Percentiles rank a stretch among this genome's conserved stretches.
These are phyloP conservation scores for Paraconiothyrium sp. DNA, from an alignment of 2,329 filamentous ascomycete species.

Conservation along the genomic window DNA sequence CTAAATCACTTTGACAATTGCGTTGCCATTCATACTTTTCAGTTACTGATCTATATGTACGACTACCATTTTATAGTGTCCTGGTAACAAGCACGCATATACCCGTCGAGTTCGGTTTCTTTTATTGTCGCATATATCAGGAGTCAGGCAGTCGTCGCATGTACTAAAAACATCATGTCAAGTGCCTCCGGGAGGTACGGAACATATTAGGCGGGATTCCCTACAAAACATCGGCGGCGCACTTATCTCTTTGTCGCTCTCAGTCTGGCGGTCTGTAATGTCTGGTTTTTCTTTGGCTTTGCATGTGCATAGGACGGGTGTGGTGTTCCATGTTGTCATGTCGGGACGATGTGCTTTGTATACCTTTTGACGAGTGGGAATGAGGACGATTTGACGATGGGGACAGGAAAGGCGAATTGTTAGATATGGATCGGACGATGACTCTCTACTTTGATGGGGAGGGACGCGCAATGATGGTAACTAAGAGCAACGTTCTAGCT, in stretches of 20 bases:
- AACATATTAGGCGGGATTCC: background rate
- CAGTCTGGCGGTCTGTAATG: background rate
- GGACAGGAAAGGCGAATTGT: background rate
- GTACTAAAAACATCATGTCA: slow-evolving; percentile 8
- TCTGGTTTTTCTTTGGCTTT: slow-evolving; percentile 6
- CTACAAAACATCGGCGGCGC: background rate
- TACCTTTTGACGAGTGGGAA: slow-evolving; percentile 13
- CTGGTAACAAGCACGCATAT: slow-evolving; percentile 14
- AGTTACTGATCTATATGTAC: slow-evolving; percentile 22
- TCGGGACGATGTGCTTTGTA: slow-evolving; percentile 10
- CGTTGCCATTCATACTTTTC: background rate
- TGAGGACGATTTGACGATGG: background rate
- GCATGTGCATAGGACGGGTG: background rate
- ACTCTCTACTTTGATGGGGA: too few species aligned
- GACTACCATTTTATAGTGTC: slow-evolving; percentile 16
- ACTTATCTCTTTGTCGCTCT: background rate
- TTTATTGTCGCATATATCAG: slow-evolving; percentile 10
- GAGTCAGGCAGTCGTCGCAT: slow-evolving; percentile 13
- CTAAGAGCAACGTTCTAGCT: too few species aligned
- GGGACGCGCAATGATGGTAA: too few species aligned
- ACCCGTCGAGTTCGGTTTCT: slow-evolving; percentile 8
- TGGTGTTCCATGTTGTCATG: slow-evolving; percentile 4
- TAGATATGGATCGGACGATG: background rate
- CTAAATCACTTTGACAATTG: slow-evolving; percentile 7
- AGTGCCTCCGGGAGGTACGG: background rate